A percentile compares a stretch with the other conserved stretches of the same genome.
Conservation (phyloP, 805 yeast species). For the Candida oleophila region DNA sequence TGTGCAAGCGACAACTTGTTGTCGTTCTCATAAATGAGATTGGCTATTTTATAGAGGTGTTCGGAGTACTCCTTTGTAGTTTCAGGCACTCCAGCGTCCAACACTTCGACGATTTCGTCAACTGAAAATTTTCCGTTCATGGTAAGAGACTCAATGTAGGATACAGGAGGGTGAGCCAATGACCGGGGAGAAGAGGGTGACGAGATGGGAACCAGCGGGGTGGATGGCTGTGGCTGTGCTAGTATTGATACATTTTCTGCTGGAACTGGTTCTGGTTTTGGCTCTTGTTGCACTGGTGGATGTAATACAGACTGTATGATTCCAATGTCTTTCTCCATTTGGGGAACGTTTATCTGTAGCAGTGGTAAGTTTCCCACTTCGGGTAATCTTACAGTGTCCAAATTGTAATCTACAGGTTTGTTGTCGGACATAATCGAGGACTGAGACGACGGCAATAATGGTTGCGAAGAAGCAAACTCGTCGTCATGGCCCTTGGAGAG, state of each 20-base stretch:
- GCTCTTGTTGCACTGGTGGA: background rate
- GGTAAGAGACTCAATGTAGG: conserved; percentile 4
- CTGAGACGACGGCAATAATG: background rate
- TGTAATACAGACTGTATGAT: background rate
- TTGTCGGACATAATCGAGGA: background rate
- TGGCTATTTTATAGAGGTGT: conserved; percentile 32
- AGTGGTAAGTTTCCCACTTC: background rate
- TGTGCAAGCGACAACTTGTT: conserved; percentile 13
- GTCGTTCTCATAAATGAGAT: conserved; percentile 21
- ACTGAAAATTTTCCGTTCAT: conserved; percentile 8
- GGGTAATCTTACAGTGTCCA: background rate
- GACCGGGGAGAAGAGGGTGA: background rate
- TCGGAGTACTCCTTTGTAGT: conserved; percentile 36
- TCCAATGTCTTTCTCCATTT: background rate
- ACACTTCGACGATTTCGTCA: conserved; percentile 26
- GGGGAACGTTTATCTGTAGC: background rate
- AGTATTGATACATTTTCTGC: background rate
- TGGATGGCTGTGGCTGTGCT: background rate
- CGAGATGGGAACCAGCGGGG: background rate
- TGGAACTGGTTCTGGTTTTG: background rate
- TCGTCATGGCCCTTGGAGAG: background rate
- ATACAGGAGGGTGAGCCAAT: background rate
- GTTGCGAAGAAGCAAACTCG: background rate
- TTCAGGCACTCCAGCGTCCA: conserved; percentile 26
- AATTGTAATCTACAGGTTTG: background rate